These are phyloP conservation scores for Hypericum androsaemum DNA, from an alignment of 345 rosid genomes.

Conservation along the genomic window DNA sequence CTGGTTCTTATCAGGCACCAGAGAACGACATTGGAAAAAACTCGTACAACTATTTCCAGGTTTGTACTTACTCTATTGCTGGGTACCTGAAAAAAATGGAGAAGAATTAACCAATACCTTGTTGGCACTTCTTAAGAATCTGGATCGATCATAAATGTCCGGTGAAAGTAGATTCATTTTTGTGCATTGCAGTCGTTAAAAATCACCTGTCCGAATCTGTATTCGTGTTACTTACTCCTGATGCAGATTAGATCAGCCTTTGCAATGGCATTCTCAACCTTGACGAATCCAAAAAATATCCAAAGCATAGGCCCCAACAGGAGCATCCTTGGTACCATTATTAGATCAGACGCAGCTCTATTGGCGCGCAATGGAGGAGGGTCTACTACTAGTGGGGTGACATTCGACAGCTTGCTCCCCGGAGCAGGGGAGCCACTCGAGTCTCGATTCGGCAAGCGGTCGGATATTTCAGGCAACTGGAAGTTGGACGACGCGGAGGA, in stretches of 20 bases:
- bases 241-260: slow-evolving; percentile 89
- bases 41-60: slow-evolving; percentile 95
- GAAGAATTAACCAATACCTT: too few relatives aligned
- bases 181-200: neutral
- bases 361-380: slow-evolving; percentile 70
- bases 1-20: slow-evolving; percentile 37
- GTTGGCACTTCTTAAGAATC: too few relatives aligned
- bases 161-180: neutral
- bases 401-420: slow-evolving; percentile 62
- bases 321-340: slow-evolving; percentile 88
- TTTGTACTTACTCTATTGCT: slow-evolving; percentile 15
- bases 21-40: slow-evolving; percentile 87
- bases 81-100: neutral
- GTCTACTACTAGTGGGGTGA: slow-evolving; percentile 41
- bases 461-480: slow-evolving; percentile 68
- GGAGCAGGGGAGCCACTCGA: slow-evolving; percentile 80
- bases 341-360: slow-evolving; percentile 66
- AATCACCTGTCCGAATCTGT: too few relatives aligned
- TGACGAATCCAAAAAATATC: slow-evolving; percentile 61
- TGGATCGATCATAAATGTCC: too few relatives aligned
- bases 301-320: slow-evolving; percentile 50
- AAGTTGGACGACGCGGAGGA: slow-evolving; percentile 46
- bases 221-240: neutral
- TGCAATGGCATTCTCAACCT: slow-evolving; percentile 59
- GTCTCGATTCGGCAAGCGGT: slow-evolving; percentile 18